phyloP scores from a whole-genome alignment of 805 yeast genomes.

The Barnettozyma pratensis region DNA sequence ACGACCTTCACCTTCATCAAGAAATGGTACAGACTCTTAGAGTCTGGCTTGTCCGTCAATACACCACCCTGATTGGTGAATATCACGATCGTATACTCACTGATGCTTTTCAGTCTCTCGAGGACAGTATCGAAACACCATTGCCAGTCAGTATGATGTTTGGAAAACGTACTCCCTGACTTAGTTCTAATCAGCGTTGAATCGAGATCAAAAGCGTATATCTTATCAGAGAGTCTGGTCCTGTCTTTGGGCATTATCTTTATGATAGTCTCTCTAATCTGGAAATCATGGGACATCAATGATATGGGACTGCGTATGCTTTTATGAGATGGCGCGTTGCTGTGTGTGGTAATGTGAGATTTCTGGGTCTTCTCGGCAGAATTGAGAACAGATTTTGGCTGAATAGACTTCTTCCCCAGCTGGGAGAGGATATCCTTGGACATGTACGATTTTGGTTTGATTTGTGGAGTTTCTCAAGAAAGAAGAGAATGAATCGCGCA shows the following conservation, averaged over 20 bases:
- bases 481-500: neutral
- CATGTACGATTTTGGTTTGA: slow-evolving; percentile 1
- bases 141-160: slow-evolving; percentile 68
- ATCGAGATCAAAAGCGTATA: slow-evolving; percentile 77
- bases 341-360: neutral
- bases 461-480: too few species aligned
- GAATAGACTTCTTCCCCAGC: neutral
- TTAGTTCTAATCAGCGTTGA: slow-evolving; percentile 68
- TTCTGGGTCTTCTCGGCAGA: neutral
- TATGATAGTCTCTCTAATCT: slow-evolving; percentile 39
- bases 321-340: neutral
- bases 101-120: slow-evolving; percentile 4
- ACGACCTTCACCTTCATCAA: slow-evolving; percentile 37
- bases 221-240: neutral
- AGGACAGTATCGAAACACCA: slow-evolving; percentile 42
- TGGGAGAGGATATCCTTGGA: slow-evolving; percentile 35
- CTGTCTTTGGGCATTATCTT: slow-evolving; percentile 31
- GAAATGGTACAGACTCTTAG: slow-evolving; percentile 35
- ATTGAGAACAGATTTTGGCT: neutral
- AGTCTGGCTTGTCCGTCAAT: slow-evolving; percentile 31
- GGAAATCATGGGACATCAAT: slow-evolving; percentile 25
- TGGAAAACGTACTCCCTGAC: slow-evolving; percentile 54
- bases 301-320: neutral
- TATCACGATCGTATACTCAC: slow-evolving; percentile 43
- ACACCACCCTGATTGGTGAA: slow-evolving; percentile 86